Base-by-base conservation (phyloP, 306 rosid species). In the Gastrolobium bilobum region DNA sequence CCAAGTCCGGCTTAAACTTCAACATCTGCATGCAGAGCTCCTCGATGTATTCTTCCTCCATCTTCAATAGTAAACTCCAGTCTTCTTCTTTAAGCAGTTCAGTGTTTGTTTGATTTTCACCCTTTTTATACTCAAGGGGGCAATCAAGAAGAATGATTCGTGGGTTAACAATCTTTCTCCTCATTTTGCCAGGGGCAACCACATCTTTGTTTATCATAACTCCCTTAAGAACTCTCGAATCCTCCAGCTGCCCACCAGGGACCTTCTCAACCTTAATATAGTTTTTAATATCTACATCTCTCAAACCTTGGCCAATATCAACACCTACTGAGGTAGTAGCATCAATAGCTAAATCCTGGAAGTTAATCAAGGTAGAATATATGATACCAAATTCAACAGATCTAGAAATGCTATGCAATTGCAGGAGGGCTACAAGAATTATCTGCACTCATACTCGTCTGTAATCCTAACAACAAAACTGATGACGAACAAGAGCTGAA, bases 121-220 rank as follows among this genome's bases (percentile, higher is more conserved):
- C 98, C 84, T 94, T 94, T 66, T 94, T 94, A 83, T 94, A 94
- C 80, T 94, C 98, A 4, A 94, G 96, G 68, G 98, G 98, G 44
- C 82, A 80, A 81, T 94, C 98, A 13, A 94, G 97, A 77, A 94
- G 98, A 78, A 94, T 84, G 74, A 94, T 90, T 1, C 98, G 96
- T 5, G 98, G 98, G 81, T 91, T 88, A 29, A 94, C 86, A 82
- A 94, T 94, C 90, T 84, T 94, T 85, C 98, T 94, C 82, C 93
- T 91, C 98, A 94, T 94, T 86, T 94, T 94, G 57, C 98, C 98
- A 13, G 97, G 96, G 52, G 96, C 88, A 74, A 94, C 89, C 71
- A 94, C 98, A 82, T 94, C 98, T 83, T 94, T 94, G 88, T 91
- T 90, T 62, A 94, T 54, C 98, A 94, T 94, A n/a, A 94, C 97